Evolutionary conservation across 345 rosid species (phyloP).

Genomic region (Noccaea caerulescens): DNA sequence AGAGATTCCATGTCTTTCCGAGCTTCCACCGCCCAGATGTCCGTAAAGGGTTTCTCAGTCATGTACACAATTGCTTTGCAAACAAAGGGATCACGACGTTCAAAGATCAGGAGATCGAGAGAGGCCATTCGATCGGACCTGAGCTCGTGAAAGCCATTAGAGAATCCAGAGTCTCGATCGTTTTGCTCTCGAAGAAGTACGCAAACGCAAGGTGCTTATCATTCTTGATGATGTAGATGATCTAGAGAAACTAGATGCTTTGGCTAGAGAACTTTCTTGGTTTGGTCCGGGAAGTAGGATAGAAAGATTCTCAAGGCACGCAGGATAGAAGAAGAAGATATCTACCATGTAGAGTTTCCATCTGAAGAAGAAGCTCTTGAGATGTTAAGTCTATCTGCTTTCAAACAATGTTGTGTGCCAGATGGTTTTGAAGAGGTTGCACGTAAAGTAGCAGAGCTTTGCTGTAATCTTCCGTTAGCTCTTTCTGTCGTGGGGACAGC

Average conservation of each 20-base stretch:
- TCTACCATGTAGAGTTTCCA: slow-evolving; percentile 19
- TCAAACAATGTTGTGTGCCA: neutral
- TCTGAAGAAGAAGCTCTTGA: slow-evolving; percentile 11
- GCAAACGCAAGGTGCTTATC: neutral
- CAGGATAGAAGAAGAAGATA: too few relatives aligned
- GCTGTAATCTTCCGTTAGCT: slow-evolving; percentile 41
- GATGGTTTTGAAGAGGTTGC: slow-evolving; percentile 15
- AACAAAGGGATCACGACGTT: too few relatives aligned
- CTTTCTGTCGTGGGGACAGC: slow-evolving; percentile 30
- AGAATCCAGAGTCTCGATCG: too few relatives aligned
- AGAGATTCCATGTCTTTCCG: too few relatives aligned
- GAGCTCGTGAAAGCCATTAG: too few relatives aligned
- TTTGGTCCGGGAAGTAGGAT: slow-evolving; percentile 26
- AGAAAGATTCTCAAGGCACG: too few relatives aligned
- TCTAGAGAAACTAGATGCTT: neutral
- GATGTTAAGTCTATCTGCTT: slow-evolving; percentile 23
- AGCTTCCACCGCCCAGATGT: too few relatives aligned
- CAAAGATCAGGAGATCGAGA: too few relatives aligned
- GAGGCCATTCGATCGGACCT: too few relatives aligned
- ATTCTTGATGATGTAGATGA: neutral
- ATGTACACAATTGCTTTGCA: too few relatives aligned
- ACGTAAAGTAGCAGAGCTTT: neutral
- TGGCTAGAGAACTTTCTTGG: slow-evolving; percentile 33
- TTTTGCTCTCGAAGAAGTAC: too few relatives aligned
- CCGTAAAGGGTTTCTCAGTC: too few relatives aligned